A percentile compares a stretch with the other conserved stretches of the same genome.
phyloP scores from a whole-genome alignment of 179 eudicot genomes.

The Corrigiola litoralis region DNA sequence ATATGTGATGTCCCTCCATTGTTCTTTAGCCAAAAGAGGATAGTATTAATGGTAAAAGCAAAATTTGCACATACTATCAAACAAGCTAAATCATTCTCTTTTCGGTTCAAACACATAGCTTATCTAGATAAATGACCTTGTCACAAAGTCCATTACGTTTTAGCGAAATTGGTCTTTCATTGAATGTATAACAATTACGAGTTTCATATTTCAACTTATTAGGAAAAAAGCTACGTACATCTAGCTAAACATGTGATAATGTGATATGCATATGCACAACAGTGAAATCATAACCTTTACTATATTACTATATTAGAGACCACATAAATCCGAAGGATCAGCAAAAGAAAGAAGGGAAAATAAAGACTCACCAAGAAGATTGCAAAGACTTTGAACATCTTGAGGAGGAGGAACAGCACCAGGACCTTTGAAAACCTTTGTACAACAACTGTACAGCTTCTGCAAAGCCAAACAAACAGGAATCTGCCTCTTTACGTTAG shows the following conservation, averaged over 20 bases:
- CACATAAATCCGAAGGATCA: background rate
- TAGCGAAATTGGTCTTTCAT: too few species aligned
- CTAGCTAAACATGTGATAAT: too few species aligned
- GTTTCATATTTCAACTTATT: too few species aligned
- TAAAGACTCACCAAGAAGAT: conserved; percentile 47
- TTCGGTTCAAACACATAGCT: background rate
- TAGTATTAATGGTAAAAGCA: too few species aligned
- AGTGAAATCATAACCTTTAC: too few species aligned
- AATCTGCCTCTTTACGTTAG: background rate
- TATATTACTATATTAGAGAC: background rate
- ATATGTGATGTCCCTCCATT: too few species aligned
- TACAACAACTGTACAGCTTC: conserved; percentile 45
- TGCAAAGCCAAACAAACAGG: conserved; percentile 35
- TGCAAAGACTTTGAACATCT: conserved; percentile 49
- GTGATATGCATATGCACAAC: too few species aligned
- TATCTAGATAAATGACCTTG: background rate
- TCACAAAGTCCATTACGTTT: too few species aligned
- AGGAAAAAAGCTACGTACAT: too few species aligned
- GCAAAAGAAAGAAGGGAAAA: background rate
- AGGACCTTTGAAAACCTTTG: conserved; percentile 53
- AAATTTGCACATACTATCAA: background rate
- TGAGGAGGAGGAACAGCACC: conserved; percentile 57
- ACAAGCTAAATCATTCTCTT: background rate
- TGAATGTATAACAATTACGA: too few species aligned
- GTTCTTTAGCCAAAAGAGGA: too few species aligned